Evolutionary conservation across 2,329 filamentous ascomycete genomes (phyloP).

Genomic region (Tolypocladium inflatum): DNA sequence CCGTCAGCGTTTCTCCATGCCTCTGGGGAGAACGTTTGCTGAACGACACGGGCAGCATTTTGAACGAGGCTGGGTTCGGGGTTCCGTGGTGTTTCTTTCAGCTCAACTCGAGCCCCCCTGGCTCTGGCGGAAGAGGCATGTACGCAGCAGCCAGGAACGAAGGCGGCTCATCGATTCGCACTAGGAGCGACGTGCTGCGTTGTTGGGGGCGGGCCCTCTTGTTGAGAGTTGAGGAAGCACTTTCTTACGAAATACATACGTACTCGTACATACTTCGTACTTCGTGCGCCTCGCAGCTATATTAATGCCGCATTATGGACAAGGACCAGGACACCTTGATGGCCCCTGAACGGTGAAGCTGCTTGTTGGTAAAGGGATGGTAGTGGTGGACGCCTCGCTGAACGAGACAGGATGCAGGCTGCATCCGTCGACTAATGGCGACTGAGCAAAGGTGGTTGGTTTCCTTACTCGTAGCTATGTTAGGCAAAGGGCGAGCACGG

Average conservation of each 20-base stretch:
- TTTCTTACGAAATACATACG: too few species aligned
- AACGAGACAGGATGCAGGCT: background rate
- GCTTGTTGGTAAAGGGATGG: background rate
- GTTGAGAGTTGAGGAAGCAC: too few species aligned
- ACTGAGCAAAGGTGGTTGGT: background rate
- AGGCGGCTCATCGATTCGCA: background rate
- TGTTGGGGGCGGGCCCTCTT: background rate
- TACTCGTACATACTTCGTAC: background rate
- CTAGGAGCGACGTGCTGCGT: background rate
- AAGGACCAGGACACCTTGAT: background rate
- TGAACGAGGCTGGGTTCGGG: background rate
- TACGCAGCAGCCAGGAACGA: background rate
- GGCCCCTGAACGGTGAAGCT: background rate
- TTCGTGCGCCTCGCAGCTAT: background rate
- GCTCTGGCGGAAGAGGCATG: background rate
- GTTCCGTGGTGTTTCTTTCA: background rate
- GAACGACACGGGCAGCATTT: background rate
- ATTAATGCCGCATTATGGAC: background rate
- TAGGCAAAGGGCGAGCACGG: background rate
- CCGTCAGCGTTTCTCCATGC: background rate
- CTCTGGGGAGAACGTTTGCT: background rate
- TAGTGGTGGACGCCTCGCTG: background rate
- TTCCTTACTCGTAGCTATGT: background rate
- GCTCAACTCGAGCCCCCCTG: too few species aligned
- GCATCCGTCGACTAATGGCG: background rate